A percentile compares a stretch with the other conserved stretches of the same genome.
These are phyloP conservation scores for Coleophoma eucalyptorum DNA, from an alignment of 2,329 filamentous ascomycete genomes.

Conservation along the genomic window DNA sequence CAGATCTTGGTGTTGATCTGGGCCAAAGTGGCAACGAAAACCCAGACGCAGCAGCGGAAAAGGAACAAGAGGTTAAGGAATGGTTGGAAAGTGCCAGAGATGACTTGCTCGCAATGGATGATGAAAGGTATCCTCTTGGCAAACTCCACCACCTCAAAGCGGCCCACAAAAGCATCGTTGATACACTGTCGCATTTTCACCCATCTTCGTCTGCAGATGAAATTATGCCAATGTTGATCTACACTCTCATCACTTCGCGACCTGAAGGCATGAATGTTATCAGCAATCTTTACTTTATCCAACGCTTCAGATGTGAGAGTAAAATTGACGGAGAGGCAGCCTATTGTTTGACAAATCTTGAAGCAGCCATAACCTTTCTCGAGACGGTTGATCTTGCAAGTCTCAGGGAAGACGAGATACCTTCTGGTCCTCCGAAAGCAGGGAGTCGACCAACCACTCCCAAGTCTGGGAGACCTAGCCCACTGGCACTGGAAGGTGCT, in stretches of 20 bases:
- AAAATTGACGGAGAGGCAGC: slow-evolving; percentile 92
- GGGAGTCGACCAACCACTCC: slow-evolving; percentile 44
- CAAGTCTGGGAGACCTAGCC: slow-evolving; percentile 24
- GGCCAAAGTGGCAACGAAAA: slow-evolving; percentile 51
- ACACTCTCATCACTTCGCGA: slow-evolving; percentile 86
- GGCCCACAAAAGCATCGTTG: slow-evolving; percentile 91
- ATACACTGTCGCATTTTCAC: slow-evolving; percentile 67
- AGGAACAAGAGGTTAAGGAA: slow-evolving; percentile 64
- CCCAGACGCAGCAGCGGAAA: slow-evolving; percentile 53
- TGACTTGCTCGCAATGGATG: slow-evolving; percentile 77
- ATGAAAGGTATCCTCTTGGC: slow-evolving; percentile 81
- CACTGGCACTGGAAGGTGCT: slow-evolving; percentile 22
- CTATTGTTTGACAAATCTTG: slow-evolving; percentile 93
- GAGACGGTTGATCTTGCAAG: slow-evolving; percentile 94
- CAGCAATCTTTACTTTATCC: slow-evolving; percentile 93
- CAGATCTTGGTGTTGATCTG: slow-evolving; percentile 77
- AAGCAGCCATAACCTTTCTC: slow-evolving; percentile 90
- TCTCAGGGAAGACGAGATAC: slow-evolving; percentile 73
- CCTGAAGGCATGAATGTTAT: slow-evolving; percentile 84
- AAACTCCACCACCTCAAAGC: slow-evolving; percentile 87
- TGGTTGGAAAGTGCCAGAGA: slow-evolving; percentile 68
- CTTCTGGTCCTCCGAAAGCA: slow-evolving; percentile 61
- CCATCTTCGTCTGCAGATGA: slow-evolving; percentile 91
- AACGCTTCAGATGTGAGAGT: slow-evolving; percentile 79
- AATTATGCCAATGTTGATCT: slow-evolving; percentile 95